Evolutionary conservation across 2,329 filamentous ascomycete genomes (phyloP).

Genomic region (Lecanicillium sp.): DNA sequence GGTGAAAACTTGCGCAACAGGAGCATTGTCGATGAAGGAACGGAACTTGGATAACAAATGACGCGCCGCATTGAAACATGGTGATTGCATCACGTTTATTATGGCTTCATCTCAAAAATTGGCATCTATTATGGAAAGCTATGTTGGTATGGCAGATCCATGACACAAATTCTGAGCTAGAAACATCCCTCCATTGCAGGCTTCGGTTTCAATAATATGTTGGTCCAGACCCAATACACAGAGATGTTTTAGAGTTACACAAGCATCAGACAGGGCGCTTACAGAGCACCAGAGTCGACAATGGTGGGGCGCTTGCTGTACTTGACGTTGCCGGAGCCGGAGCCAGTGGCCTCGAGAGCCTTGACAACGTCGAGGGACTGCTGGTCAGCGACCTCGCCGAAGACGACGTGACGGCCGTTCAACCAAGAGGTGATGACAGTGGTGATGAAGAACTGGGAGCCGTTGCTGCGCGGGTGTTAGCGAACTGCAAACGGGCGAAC

Average conservation of each 20-base stretch:
- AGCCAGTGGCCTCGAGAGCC: slow-evolving; percentile 56
- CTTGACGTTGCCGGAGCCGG: slow-evolving; percentile 47
- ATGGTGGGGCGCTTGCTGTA: slow-evolving; percentile 55
- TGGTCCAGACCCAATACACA: slow-evolving; percentile 4
- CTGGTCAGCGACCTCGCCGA: slow-evolving; percentile 62
- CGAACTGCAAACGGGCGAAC: not conserved
- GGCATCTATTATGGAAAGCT: slow-evolving; percentile 7
- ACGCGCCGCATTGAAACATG: too few species aligned
- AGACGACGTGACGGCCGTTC: slow-evolving; percentile 77
- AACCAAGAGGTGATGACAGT: slow-evolving; percentile 86
- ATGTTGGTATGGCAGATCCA: not conserved
- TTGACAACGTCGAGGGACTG: slow-evolving; percentile 48
- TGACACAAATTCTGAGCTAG: slow-evolving; percentile 1
- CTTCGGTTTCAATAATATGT: slow-evolving; percentile 1
- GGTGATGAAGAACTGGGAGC: slow-evolving; percentile 96
- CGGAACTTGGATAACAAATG: too few species aligned
- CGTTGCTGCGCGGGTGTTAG: slow-evolving; percentile 65
- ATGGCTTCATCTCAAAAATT: not conserved
- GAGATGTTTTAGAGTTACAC: slow-evolving; percentile 18
- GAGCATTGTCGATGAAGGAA: too few species aligned
- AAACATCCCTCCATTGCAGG: not conserved
- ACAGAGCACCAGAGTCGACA: slow-evolving; percentile 44
- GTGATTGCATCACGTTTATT: too few species aligned
- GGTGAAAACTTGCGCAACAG: not conserved
- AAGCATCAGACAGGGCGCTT: slow-evolving; percentile 24